Base-by-base conservation (phyloP, 202 grass and related monocot genomes). In the Elaeis oleifera region DNA sequence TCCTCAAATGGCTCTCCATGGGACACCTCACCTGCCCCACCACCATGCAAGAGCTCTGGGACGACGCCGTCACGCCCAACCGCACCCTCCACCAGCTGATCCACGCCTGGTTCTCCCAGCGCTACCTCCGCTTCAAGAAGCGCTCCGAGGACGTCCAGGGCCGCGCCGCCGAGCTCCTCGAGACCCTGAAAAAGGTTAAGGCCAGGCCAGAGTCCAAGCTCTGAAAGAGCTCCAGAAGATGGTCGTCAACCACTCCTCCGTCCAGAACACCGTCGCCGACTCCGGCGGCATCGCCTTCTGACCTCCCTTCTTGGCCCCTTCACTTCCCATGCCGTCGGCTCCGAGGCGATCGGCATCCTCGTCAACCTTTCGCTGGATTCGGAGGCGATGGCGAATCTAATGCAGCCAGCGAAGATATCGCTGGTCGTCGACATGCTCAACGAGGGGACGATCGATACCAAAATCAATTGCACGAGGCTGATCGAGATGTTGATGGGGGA, bases 41-140 rank as follows among this genome's bases (percentile, higher is more conserved):
- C 55, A 99, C 94, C n/a, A 99, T 99, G 94, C 94, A 99, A 69
- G 94, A 99, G 69, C 83, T 99, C 58, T 99, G 94, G 94, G 88
- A 94, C 54, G 88, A 84, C 48, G 59, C 78, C 9, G 79, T 92
- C 65, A 99, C 88, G 16, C 94, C 94, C 58, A 99, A 99, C 80
- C 76, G 79, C 60, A 99, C 94, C 14, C 88, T 99, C 58, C 81
- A 80, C 0, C 89, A 90, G 73, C 82, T 99, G 60, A 89, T 99
- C 77, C 82, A 73, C 24, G 81, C 94, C 70, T 99, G 94, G 94
- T 99, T 99, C 94, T 87, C 88, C 21, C 78, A 84, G 51, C 82
- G 82, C 28, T 87, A 94, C 75, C 73, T 72, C 55, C 72, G 80
- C 3, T 84, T 84, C 60, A 99, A 94, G 77, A 99, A 99, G 80